These are phyloP conservation scores for Xylariaceae sp. DNA, from an alignment of 2,329 filamentous ascomycete species.

Conservation along the genomic window DNA sequence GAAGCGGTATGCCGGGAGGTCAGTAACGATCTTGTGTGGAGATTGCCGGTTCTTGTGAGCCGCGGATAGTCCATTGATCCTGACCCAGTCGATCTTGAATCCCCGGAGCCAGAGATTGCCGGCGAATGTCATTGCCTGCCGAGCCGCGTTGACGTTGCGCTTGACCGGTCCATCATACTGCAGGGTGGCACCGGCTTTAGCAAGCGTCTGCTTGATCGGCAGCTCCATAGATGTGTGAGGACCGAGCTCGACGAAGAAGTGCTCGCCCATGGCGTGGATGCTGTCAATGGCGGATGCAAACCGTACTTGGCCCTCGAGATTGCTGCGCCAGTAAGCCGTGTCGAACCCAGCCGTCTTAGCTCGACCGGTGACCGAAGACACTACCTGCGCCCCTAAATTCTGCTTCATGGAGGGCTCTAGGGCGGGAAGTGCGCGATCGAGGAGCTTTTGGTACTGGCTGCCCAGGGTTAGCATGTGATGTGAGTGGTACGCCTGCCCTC, in stretches of 20 bases:
- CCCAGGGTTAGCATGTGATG: constrained; percentile 17
- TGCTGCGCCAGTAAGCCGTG: constrained; percentile 13
- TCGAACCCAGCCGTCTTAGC: too few species aligned
- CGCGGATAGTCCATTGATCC: too few species aligned
- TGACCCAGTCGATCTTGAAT: too few species aligned
- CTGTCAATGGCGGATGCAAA: constrained; percentile 4
- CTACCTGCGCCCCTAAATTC: background rate
- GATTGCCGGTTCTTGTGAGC: too few species aligned
- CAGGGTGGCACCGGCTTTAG: too few species aligned
- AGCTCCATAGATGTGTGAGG: constrained; percentile 32
- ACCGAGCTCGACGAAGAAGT: constrained; percentile 13
- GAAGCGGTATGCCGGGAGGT: constrained; percentile 13
- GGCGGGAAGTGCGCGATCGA: constrained; percentile 1
- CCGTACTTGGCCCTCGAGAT: constrained; percentile 13
- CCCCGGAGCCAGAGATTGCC: too few species aligned
- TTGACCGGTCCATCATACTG: too few species aligned
- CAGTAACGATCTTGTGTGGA: background rate
- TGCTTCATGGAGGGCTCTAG: background rate
- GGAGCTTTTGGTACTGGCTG: constrained; percentile 10
- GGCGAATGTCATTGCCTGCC: too few species aligned
- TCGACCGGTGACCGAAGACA: background rate
- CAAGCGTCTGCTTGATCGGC: constrained; percentile 24
- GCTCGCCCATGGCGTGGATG: background rate
- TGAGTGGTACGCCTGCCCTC: constrained; percentile 13
- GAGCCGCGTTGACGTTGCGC: too few species aligned